Conservation (phyloP, 2,329 filamentous ascomycete species). For the Lecanicillium sp. region DNA sequence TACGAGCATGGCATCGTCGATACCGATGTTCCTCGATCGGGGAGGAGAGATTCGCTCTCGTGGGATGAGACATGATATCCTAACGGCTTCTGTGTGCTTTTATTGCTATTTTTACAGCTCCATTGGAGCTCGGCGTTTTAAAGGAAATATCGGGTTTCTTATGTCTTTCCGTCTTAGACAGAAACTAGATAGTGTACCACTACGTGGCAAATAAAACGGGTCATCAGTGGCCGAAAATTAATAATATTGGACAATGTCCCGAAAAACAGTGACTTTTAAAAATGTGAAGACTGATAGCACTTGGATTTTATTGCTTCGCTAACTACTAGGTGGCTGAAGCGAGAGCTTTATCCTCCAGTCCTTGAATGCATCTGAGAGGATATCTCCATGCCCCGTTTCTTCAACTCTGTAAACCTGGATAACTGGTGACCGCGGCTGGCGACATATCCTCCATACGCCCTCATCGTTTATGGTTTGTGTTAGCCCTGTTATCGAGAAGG, state of each 20-base stretch:
- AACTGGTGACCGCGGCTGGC: slow-evolving; percentile 50
- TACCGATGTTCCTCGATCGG: too few species aligned
- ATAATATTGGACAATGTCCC: too few species aligned
- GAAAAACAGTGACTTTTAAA: neutral
- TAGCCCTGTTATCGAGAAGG: too few species aligned
- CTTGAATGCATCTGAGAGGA: slow-evolving; percentile 71
- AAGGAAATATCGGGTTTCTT: slow-evolving; percentile 2
- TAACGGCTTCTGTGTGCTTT: slow-evolving; percentile 9
- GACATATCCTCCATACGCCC: slow-evolving; percentile 75
- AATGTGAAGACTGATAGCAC: too few species aligned
- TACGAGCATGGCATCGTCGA: too few species aligned
- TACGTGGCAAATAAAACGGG: slow-evolving; percentile 5
- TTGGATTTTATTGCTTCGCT: too few species aligned
- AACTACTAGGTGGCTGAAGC: slow-evolving; percentile 18
- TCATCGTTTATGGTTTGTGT: slow-evolving; percentile 56
- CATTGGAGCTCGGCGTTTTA: slow-evolving; percentile 3
- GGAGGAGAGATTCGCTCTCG: too few species aligned
- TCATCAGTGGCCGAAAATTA: too few species aligned
- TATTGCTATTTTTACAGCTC: neutral
- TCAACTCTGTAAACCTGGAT: slow-evolving; percentile 71
- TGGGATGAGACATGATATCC: neutral
- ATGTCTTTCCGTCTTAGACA: slow-evolving; percentile 9
- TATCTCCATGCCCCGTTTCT: slow-evolving; percentile 66
- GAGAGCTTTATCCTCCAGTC: slow-evolving; percentile 60
- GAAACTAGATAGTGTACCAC: slow-evolving; percentile 13